Evolutionary conservation across 2,329 filamentous ascomycete genomes (phyloP).

Genomic region (Sclerotiophoma versabilis): DNA sequence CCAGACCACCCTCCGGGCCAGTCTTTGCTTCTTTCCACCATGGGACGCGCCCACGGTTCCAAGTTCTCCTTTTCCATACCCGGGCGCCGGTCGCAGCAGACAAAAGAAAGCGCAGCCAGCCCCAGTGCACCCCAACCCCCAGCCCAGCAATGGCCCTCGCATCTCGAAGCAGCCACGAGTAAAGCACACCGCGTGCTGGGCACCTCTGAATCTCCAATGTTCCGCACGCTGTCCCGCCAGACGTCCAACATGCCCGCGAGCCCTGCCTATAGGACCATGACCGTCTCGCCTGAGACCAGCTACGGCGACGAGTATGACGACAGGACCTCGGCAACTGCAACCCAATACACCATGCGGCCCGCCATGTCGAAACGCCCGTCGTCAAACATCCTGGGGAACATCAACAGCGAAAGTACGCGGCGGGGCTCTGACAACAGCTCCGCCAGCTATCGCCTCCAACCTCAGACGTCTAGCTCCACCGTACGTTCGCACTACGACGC

Average conservation of each 20-base stretch:
- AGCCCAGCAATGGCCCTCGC: constrained; percentile 34
- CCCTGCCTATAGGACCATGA: constrained; percentile 42
- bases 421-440: constrained; percentile 41
- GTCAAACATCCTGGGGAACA: constrained; percentile 42
- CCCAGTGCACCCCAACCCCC: constrained; percentile 29
- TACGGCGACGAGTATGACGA: constrained; percentile 37
- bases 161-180: constrained; percentile 32
- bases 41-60: constrained; percentile 32
- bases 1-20: constrained; percentile 10
- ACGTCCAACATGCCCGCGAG: constrained; percentile 31
- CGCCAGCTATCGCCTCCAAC: constrained; percentile 36
- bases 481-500: constrained; percentile 55
- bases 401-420: constrained; percentile 30
- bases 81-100: constrained; percentile 35
- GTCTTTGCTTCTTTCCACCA: constrained; percentile 26
- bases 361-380: constrained; percentile 43
- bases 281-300: constrained; percentile 40
- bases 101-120: constrained; percentile 27
- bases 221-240: constrained; percentile 33
- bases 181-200: constrained; percentile 51
- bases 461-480: constrained; percentile 48
- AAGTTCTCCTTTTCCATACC: constrained; percentile 50
- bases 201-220: constrained; percentile 36
- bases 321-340: constrained; percentile 26
- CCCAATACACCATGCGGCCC: constrained; percentile 32